Evolutionary conservation across 176 grass and related monocot genomes (phyloP).

Genomic region (Rhynchospora pubera): DNA sequence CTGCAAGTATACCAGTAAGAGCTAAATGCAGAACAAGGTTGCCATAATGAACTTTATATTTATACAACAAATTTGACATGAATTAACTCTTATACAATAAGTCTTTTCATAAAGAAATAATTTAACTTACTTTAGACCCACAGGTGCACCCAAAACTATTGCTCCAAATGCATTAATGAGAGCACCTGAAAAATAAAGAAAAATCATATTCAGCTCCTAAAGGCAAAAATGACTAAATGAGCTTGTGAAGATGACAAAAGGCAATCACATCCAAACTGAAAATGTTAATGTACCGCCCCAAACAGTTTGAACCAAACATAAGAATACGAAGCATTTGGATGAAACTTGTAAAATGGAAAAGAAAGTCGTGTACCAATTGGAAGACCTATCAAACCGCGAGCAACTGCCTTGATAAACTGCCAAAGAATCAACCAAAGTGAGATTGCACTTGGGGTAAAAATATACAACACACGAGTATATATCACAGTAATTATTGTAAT

Average conservation of each 20-base stretch:
- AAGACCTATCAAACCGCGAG: constrained; percentile 46
- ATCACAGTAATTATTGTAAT: neutral
- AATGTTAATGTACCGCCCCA: neutral
- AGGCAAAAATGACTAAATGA: neutral
- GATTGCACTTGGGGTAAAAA: neutral
- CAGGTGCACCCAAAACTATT: constrained; percentile 80
- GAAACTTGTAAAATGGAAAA: neutral
- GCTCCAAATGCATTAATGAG: constrained; percentile 88
- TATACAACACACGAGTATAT: neutral
- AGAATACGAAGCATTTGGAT: neutral
- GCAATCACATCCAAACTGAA: neutral
- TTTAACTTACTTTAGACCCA: constrained; percentile 65
- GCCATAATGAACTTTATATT: neutral
- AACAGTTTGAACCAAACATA: neutral
- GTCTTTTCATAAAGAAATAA: neutral
- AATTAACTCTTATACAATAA: neutral
- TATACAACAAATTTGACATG: neutral
- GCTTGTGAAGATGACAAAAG: neutral
- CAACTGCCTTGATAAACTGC: constrained; percentile 58
- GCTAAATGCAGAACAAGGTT: neutral
- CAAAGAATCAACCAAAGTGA: constrained; percentile 11
- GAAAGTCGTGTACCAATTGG: constrained; percentile 38
- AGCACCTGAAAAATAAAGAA: constrained; percentile 46
- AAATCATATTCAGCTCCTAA: neutral
- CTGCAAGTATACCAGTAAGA: neutral